A percentile compares a stretch with the other conserved stretches of the same genome.
Evolutionary conservation across 306 rosid genomes (phyloP).

Genomic region (Sesbania bispinosa): DNA sequence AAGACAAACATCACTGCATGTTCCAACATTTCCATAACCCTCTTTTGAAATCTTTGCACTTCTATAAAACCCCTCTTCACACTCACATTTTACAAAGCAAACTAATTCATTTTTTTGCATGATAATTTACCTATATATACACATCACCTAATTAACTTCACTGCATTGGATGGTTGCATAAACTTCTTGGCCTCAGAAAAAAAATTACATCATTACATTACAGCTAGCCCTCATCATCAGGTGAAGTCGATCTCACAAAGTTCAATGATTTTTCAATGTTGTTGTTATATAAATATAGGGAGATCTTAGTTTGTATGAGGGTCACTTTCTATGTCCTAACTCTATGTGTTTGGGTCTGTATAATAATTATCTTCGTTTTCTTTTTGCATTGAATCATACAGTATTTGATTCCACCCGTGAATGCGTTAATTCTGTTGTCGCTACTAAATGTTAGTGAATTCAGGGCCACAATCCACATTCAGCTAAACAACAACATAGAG

Average conservation of each 20-base stretch:
- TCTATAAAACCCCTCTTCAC: conserved; percentile 27
- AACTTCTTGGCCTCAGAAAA: conserved; percentile 1
- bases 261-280: not conserved
- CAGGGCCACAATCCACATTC: conserved; percentile 10
- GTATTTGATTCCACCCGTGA: conserved; percentile 51
- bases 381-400: too few relatives aligned
- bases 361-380: not conserved
- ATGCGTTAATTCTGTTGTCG: conserved; percentile 28
- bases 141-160: not conserved
- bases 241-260: conserved; percentile 34
- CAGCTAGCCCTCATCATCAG: conserved; percentile 22
- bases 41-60: not conserved
- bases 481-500: conserved; percentile 27
- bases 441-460: not conserved
- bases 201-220: not conserved
- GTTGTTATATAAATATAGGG: not conserved
- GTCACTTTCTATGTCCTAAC: conserved; percentile 10
- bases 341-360: not conserved
- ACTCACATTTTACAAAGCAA: conserved; percentile 23
- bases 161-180: not conserved
- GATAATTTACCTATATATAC: too few relatives aligned
- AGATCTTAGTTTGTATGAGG: not conserved
- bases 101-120: too few relatives aligned
- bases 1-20: conserved; percentile 38
- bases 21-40: not conserved